Percentiles rank a stretch among this genome's conserved stretches.
phyloP scores from a whole-genome alignment of 2,329 filamentous ascomycete genomes.

The Penicillium expansum region DNA sequence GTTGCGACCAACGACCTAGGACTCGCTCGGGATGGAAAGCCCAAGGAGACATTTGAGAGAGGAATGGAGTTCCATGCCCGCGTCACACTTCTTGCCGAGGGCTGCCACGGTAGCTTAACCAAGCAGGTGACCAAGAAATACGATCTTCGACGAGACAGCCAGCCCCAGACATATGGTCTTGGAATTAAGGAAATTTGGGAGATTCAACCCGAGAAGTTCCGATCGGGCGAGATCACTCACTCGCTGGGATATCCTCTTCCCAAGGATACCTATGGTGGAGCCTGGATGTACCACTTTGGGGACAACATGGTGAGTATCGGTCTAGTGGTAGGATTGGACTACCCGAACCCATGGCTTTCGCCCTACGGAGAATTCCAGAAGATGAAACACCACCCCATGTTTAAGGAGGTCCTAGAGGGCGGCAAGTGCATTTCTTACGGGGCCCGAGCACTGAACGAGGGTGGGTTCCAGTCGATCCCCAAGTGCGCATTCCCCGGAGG shows the following conservation, averaged over 20 bases:
- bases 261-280: conserved; percentile 87
- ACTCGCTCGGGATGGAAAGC: conserved; percentile 73
- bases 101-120: conserved; percentile 90
- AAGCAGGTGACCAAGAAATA: conserved; percentile 96
- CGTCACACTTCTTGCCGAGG: conserved; percentile 88
- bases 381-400: conserved; percentile 96
- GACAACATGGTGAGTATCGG: conserved; percentile 94
- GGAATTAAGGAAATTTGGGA: conserved; percentile 99
- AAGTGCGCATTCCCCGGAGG: conserved; percentile 96
- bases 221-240: conserved; percentile 79
- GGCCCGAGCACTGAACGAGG: conserved; percentile 86
- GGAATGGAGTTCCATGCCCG: conserved; percentile 98
- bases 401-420: conserved; percentile 80
- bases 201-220: conserved; percentile 86
- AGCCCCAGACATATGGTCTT: conserved; percentile 92
- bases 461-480: conserved; percentile 95
- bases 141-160: conserved; percentile 80
- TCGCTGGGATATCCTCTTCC: conserved; percentile 90
- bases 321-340: conserved; percentile 89
- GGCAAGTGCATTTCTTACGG: conserved; percentile 98
- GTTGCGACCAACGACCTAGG: conserved; percentile 96
- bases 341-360: conserved; percentile 92
- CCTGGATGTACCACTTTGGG: conserved; percentile 99
- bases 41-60: conserved; percentile 88
- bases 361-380: conserved; percentile 97